A percentile compares a stretch with the other conserved stretches of the same genome.
Evolutionary conservation across 139 green algal genomes (phyloP).

Genomic region (Volvox reticuliferus): DNA sequence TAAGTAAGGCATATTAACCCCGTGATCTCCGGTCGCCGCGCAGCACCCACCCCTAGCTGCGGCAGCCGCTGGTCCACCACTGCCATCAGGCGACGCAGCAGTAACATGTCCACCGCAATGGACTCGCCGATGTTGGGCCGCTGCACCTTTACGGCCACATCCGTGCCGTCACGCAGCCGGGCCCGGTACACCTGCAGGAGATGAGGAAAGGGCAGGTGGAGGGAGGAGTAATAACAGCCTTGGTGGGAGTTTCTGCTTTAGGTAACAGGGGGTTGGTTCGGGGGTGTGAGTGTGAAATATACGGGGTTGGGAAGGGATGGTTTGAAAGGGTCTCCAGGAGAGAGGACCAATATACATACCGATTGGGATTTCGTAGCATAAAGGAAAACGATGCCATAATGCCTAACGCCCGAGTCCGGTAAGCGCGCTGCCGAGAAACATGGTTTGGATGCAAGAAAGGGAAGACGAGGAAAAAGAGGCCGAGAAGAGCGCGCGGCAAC

Average conservation of each 20-base stretch:
- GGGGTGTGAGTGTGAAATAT: not conserved
- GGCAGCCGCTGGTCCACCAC: slow-evolving; percentile 79
- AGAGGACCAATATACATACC: too few relatives aligned
- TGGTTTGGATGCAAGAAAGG: too few relatives aligned
- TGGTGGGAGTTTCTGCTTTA: not conserved
- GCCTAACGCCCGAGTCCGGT: too few relatives aligned
- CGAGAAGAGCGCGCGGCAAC: too few relatives aligned
- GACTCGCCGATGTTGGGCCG: slow-evolving; percentile 90
- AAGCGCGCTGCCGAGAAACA: too few relatives aligned
- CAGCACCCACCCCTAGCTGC: slow-evolving; percentile 8
- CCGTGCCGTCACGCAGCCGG: slow-evolving; percentile 80
- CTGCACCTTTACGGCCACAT: slow-evolving; percentile 98
- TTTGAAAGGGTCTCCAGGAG: too few relatives aligned
- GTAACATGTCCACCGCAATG: slow-evolving; percentile 95
- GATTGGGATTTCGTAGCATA: too few relatives aligned
- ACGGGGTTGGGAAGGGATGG: too few relatives aligned
- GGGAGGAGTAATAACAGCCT: not conserved
- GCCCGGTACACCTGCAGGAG: slow-evolving; percentile 87
- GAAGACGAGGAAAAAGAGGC: too few relatives aligned
- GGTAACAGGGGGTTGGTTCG: not conserved
- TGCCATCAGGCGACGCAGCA: slow-evolving; percentile 86
- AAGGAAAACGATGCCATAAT: too few relatives aligned
- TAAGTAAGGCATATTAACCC: too few relatives aligned
- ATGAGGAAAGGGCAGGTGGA: not conserved
- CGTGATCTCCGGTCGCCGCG: too few relatives aligned